Conservation (phyloP, 345 rosid genomes). For the Triadica sebifera region DNA sequence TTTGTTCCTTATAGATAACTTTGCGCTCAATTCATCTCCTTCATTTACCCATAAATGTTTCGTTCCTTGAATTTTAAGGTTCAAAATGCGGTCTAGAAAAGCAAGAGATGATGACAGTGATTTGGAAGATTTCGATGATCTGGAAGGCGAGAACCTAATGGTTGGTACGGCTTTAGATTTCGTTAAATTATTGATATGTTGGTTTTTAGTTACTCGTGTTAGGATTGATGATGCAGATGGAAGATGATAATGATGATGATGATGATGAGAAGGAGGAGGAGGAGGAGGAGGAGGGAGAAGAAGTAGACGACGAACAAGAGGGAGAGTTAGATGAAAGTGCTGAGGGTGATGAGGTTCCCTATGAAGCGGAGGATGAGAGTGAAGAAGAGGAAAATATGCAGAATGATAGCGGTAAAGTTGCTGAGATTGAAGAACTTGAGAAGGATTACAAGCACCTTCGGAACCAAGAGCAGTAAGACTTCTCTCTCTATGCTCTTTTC, state of each 20-base stretch:
- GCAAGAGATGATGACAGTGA: neutral
- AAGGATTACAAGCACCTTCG: conserved; percentile 68
- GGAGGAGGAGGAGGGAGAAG: conserved; percentile 1
- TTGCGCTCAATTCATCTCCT: too few relatives aligned
- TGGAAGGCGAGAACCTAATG: neutral
- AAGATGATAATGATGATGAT: neutral
- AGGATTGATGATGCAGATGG: conserved; percentile 5
- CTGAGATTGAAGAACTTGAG: conserved; percentile 80
- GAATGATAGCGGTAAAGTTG: conserved; percentile 33
- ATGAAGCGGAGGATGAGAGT: conserved; percentile 12
- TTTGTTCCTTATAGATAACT: too few relatives aligned
- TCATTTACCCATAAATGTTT: too few relatives aligned
- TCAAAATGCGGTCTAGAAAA: neutral
- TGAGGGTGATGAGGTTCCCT: conserved; percentile 5
- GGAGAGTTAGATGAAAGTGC: neutral
- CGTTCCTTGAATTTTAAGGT: neutral
- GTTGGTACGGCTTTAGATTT: neutral
- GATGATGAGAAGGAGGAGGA: neutral
- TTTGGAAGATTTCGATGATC: neutral
- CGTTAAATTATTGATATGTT: neutral
- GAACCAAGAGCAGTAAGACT: conserved; percentile 67
- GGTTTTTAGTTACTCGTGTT: neutral
- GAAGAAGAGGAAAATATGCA: conserved; percentile 22
- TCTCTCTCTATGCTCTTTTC: neutral
- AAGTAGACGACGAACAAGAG: neutral